Conservation (phyloP, 306 rosid genomes). For the Trichosanthes cucumerina region DNA sequence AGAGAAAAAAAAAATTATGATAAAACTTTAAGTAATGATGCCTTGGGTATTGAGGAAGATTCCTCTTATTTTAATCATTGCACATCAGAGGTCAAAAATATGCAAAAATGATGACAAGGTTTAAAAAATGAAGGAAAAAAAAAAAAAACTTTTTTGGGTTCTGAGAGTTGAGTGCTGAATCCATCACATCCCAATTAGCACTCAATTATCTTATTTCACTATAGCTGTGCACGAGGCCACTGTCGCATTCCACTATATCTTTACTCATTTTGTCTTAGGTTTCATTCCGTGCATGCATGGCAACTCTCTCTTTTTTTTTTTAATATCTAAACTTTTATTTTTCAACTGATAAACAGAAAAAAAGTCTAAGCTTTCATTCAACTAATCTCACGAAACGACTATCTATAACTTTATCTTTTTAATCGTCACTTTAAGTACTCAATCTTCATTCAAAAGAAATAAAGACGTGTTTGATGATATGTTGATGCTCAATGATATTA, state of each 20-base stretch:
- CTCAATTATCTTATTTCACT: neutral
- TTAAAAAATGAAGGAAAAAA: no score
- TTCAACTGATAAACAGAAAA: no score
- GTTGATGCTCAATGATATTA: neutral
- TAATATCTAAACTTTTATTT: neutral
- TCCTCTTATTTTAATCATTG: neutral
- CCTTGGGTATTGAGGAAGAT: conserved; percentile 4
- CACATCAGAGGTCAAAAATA: neutral
- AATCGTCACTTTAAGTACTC: conserved; percentile 10
- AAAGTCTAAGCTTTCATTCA: no score
- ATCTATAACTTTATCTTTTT: neutral
- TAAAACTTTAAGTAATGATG: conserved; percentile 3
- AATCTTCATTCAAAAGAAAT: conserved; percentile 9
- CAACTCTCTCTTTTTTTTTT: neutral
- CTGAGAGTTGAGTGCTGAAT: neutral
- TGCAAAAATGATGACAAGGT: neutral
- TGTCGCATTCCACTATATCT: conserved; percentile 4
- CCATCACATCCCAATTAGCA: neutral
- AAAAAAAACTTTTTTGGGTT: neutral
- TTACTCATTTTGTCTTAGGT: neutral
- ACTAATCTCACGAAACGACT: neutral
- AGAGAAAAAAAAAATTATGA: neutral
- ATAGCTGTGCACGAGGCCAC: neutral
- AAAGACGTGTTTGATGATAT: neutral
- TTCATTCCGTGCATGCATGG: neutral